Percentiles rank a stretch among this genome's conserved stretches.
These are phyloP conservation scores for Filosporella fistucella DNA, from an alignment of 495 filamentous ascomycete species.

Conservation along the genomic window DNA sequence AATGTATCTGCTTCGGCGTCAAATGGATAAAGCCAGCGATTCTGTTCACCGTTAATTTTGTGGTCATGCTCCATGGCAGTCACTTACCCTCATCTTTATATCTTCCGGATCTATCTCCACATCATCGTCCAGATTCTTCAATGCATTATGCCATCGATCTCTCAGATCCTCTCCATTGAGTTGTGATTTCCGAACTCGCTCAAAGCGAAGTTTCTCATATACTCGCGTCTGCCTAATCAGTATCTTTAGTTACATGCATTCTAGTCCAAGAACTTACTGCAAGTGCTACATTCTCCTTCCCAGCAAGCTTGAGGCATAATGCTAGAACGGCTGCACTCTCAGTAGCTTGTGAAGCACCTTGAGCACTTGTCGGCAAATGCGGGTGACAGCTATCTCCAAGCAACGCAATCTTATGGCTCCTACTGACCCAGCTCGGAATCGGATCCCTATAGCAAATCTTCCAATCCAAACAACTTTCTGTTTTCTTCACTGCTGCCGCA, in stretches of 20 bases:
- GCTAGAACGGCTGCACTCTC: conserved; percentile 44
- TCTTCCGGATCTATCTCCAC: conserved; percentile 47
- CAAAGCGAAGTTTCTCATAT: conserved; percentile 49
- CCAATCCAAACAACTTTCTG: conserved; percentile 44
- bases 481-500: conserved; percentile 39
- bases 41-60: too few relatives aligned
- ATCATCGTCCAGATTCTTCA: conserved; percentile 41
- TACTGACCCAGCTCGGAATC: conserved; percentile 41
- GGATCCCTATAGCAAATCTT: conserved; percentile 48
- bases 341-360: conserved; percentile 44
- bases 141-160: conserved; percentile 47
- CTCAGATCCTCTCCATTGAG: conserved; percentile 46
- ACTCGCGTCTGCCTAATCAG: conserved; percentile 30
- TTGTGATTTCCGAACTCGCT: conserved; percentile 38
- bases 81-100: conserved; percentile 41
- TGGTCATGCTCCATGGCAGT: too few relatives aligned
- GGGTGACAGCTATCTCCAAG: conserved; percentile 46
- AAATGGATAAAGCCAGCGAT: conserved; percentile 45
- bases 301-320: conserved; percentile 38
- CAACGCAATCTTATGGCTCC: conserved; percentile 38
- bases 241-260: background rate
- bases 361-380: conserved; percentile 42
- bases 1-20: conserved; percentile 44
- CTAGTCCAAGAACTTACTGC: conserved; percentile 26
- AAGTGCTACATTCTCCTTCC: conserved; percentile 36